Evolutionary conservation across 2,329 filamentous ascomycete species (phyloP), one percentile per base, ranked within the genome.

Genomic region (Neopestalotiopsis sp.): DNA sequence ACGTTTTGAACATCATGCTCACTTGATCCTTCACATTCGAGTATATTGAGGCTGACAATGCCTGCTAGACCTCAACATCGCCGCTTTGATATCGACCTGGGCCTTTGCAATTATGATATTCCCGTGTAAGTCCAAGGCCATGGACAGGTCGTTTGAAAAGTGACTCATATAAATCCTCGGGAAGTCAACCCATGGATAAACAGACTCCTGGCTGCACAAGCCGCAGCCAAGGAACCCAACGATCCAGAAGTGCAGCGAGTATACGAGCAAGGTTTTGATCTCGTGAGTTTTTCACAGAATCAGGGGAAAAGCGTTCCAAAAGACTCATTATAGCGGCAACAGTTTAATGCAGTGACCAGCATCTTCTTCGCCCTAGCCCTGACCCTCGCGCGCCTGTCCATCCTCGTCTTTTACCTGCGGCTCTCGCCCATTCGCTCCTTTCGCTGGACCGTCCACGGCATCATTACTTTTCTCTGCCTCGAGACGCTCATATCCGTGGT

Each of bases 361-460:
- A 67, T 67, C 52, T 59, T 61, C 20, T 67, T 67, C 34, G 34
- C 56, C 20, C 34, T 61, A 4, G 65, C 65, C 12, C 24, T 67
- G 9, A 45, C 52, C 20, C 34, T 67, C 17, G 57, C 34, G 2
- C 52, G 57, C 20, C 56, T 67, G 20, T 59, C 65, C 10, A 67
- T 67, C 42, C 56, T 67, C 42, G 65, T 67, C 30, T 67, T 67
- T 14, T 67, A 67, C 65, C 52, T 67, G 17, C 65, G 65, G 4
- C 56, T 67, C 17, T 67, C 65, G 20, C 65, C 65, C 10, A 49
- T 67, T 28, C 65, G 52, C 17, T 60, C 65, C 14, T 61, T 59
- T 9, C 65, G 49, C 52, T 67, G 42, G 34, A n/a, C 65, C 13
- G 65, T 67, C 14, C 52, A 60, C 42, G 28, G 17, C 9, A 32